Evolutionary conservation across 2,329 filamentous ascomycete genomes (phyloP).

Genomic region (Pseudogymnoascus sp.): DNA sequence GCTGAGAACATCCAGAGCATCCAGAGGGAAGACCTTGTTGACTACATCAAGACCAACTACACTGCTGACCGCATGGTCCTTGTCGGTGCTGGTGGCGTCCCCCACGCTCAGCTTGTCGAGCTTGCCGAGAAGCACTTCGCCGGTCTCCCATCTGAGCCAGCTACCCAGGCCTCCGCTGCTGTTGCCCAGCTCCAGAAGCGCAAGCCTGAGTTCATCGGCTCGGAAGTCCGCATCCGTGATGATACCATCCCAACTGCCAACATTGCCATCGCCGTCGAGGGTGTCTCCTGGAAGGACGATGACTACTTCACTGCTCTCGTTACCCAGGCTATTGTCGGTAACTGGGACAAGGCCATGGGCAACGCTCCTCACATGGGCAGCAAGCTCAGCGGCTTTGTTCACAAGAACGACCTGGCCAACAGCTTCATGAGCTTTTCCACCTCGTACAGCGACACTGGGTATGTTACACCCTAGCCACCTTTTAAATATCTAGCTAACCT

Average conservation of each 20-base stretch:
- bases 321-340: constrained; percentile 96
- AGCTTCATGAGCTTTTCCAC: constrained; percentile 99
- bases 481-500: constrained; percentile 28
- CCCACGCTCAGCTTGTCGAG: constrained; percentile 88
- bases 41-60: constrained; percentile 99
- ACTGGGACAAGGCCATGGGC: constrained; percentile 99
- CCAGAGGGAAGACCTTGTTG: constrained; percentile 77
- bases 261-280: constrained; percentile 97
- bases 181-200: constrained; percentile 64
- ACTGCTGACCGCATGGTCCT: constrained; percentile 99
- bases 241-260: constrained; percentile 94
- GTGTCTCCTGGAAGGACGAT: constrained; percentile 98
- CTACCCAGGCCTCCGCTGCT: constrained; percentile 63
- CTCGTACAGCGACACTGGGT: constrained; percentile 99
- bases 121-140: constrained; percentile 96
- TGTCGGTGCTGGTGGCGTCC: constrained; percentile 87
- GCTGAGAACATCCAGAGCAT: constrained; percentile 98
- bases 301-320: constrained; percentile 99
- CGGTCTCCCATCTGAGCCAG: constrained; percentile 64
- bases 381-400: constrained; percentile 92
- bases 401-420: constrained; percentile 93
- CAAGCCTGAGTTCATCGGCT: constrained; percentile 92
- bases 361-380: constrained; percentile 95
- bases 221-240: constrained; percentile 89
- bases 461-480: constrained; percentile 33